A percentile compares a stretch with the other conserved stretches of the same genome.
phyloP scores from a whole-genome alignment of 2,329 filamentous ascomycete genomes.

The Tolypocladium tundrense region DNA sequence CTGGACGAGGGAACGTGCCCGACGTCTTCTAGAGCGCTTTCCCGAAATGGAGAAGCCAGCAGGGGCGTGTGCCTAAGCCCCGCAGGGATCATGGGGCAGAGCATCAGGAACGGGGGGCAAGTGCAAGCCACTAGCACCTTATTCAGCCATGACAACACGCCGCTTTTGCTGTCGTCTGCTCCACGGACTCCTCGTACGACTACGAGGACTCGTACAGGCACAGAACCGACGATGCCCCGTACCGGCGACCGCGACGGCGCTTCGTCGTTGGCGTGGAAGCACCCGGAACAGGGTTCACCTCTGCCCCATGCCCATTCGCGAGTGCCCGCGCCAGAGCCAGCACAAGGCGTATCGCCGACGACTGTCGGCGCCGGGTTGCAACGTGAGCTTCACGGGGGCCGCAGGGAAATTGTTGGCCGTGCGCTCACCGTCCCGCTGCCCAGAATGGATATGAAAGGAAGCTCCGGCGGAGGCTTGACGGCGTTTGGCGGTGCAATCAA shows the following conservation, averaged over 20 bases:
- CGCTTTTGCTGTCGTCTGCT: not conserved
- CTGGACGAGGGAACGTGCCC: not conserved
- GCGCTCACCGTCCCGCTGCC: not conserved
- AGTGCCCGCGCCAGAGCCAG: not conserved
- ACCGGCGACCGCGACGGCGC: not conserved
- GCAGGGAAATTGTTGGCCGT: not conserved
- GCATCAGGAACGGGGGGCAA: not conserved
- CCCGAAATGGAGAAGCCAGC: not conserved
- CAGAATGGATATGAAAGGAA: not conserved
- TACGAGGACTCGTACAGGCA: too few relatives aligned
- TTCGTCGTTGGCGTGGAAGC: too few relatives aligned
- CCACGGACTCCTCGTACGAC: too few relatives aligned
- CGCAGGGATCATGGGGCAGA: not conserved
- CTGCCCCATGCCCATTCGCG: too few relatives aligned
- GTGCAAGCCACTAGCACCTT: not conserved
- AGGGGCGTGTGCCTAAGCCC: not conserved
- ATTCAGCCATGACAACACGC: not conserved
- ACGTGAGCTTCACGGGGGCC: not conserved
- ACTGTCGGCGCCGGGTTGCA: not conserved
- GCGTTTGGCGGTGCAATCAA: not conserved
- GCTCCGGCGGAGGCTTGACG: not conserved
- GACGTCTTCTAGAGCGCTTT: not conserved
- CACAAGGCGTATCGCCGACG: not conserved
- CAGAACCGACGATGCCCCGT: not conserved
- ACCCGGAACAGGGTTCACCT: too few relatives aligned